These are phyloP conservation scores for Nematodospora anomalae DNA, from an alignment of 1,139 yeast species.

Conservation along the genomic window DNA sequence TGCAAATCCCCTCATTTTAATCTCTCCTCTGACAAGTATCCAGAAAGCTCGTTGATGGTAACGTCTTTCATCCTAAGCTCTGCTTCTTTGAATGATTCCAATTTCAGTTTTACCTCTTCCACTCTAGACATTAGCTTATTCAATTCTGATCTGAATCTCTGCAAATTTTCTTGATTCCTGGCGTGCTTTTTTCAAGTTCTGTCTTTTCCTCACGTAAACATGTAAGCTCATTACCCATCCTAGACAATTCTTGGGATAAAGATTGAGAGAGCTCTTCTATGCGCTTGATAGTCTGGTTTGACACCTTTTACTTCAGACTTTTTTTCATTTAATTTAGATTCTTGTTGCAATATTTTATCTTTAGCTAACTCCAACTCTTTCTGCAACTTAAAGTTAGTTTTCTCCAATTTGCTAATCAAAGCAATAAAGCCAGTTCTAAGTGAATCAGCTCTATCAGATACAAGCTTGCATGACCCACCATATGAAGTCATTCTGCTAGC, in stretches of 20 bases:
- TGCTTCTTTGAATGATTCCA: conserved; percentile 1
- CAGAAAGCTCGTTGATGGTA: conserved; percentile 11
- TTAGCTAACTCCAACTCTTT: conserved; percentile 1
- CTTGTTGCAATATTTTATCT: neutral
- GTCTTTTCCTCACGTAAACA: neutral
- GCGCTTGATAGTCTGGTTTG: neutral
- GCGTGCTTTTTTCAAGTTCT: neutral
- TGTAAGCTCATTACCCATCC: neutral
- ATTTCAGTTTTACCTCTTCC: neutral
- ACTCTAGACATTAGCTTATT: neutral
- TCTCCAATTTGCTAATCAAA: conserved; percentile 3
- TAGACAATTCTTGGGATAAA: neutral
- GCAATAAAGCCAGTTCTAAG: conserved; percentile 1
- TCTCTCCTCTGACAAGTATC: conserved; percentile 13
- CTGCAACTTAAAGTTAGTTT: neutral
- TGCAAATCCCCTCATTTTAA: conserved; percentile 5
- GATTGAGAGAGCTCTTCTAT: neutral
- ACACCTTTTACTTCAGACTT: neutral
- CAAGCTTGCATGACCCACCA: neutral
- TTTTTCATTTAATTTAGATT: neutral
- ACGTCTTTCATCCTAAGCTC: conserved; percentile 7
- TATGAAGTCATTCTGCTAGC: neutral
- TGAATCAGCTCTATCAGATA: neutral
- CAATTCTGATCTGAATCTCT: conserved; percentile 1
- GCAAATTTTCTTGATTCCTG: neutral